A percentile compares a stretch with the other conserved stretches of the same genome.
Evolutionary conservation across 1,284 basidiomycete species (phyloP).

Genomic region (Coniophora puteana): DNA sequence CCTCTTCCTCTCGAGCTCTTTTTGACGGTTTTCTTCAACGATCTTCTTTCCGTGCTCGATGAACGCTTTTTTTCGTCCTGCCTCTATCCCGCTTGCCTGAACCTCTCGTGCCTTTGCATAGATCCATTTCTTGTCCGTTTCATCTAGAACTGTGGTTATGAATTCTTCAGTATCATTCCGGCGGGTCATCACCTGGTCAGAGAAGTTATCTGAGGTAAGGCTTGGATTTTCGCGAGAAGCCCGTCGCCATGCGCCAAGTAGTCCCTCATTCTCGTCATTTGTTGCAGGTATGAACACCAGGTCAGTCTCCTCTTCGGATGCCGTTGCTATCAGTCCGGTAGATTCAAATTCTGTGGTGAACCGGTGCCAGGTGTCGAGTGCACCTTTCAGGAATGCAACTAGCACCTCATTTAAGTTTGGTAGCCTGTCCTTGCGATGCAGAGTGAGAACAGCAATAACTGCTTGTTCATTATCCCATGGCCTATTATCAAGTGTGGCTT

Average conservation of each 20-base stretch:
- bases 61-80: slow-evolving; percentile 1
- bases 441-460: slow-evolving; percentile 3
- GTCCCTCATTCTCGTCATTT: slow-evolving; percentile 12
- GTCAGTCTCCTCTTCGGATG: slow-evolving; percentile 4
- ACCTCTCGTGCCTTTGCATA: background rate
- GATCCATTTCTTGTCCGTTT: background rate
- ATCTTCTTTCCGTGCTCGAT: no score
- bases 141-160: background rate
- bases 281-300: slow-evolving; percentile 8
- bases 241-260: slow-evolving; percentile 6
- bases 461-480: slow-evolving; percentile 6
- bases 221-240: slow-evolving; percentile 1
- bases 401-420: slow-evolving; percentile 14
- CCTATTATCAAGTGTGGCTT: slow-evolving; percentile 6
- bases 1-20: no score
- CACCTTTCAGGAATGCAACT: slow-evolving; percentile 19
- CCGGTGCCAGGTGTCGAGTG: slow-evolving; percentile 11
- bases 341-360: background rate
- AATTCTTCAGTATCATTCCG: slow-evolving; percentile 1
- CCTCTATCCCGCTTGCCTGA: background rate
- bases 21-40: no score
- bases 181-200: background rate
- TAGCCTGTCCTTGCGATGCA: slow-evolving; percentile 1
- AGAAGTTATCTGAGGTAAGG: background rate
- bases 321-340: background rate